Percentiles rank a stretch among this genome's conserved stretches.
Conservation (phyloP, 768 basidiomycete species). For the Hortiboletus campestris region DNA sequence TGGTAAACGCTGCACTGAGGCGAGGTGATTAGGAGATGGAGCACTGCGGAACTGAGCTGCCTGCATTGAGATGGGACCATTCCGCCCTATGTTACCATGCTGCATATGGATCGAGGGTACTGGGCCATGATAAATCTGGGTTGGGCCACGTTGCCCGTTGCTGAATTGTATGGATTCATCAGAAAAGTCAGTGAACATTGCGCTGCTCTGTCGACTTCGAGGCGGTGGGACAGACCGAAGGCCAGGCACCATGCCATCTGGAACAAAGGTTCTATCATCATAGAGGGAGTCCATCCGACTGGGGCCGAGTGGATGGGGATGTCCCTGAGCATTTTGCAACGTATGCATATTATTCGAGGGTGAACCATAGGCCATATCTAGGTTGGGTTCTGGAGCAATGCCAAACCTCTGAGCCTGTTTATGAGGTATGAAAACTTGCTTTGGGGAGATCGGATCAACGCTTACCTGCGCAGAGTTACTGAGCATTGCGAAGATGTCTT, state of each 20-base stretch:
- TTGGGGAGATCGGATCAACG: neutral
- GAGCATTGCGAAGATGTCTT: slow-evolving; percentile 80
- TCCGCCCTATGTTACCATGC: slow-evolving; percentile 49
- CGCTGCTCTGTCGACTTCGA: slow-evolving; percentile 54
- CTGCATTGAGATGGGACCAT: slow-evolving; percentile 54
- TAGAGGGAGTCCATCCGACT: slow-evolving; percentile 64
- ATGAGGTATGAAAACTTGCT: slow-evolving; percentile 7
- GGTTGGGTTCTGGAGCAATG: slow-evolving; percentile 21
- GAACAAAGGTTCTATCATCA: slow-evolving; percentile 76
- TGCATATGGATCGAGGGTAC: slow-evolving; percentile 50
- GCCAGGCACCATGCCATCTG: slow-evolving; percentile 85
- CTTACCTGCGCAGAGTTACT: slow-evolving; percentile 73
- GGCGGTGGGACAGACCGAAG: slow-evolving; percentile 65
- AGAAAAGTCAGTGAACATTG: slow-evolving; percentile 54
- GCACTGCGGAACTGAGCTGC: slow-evolving; percentile 67
- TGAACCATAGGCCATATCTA: slow-evolving; percentile 27
- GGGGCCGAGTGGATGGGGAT: slow-evolving; percentile 39
- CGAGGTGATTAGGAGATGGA: slow-evolving; percentile 57
- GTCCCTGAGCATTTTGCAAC: slow-evolving; percentile 43
- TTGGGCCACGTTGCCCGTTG: slow-evolving; percentile 53
- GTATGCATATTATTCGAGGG: slow-evolving; percentile 34
- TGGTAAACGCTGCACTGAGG: slow-evolving; percentile 61
- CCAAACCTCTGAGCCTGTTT: slow-evolving; percentile 29
- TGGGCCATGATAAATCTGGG: slow-evolving; percentile 56
- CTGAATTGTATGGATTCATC: slow-evolving; percentile 68